phyloP scores from a whole-genome alignment of 2,329 filamentous ascomycete species.

The Metarhizium robertsii region DNA sequence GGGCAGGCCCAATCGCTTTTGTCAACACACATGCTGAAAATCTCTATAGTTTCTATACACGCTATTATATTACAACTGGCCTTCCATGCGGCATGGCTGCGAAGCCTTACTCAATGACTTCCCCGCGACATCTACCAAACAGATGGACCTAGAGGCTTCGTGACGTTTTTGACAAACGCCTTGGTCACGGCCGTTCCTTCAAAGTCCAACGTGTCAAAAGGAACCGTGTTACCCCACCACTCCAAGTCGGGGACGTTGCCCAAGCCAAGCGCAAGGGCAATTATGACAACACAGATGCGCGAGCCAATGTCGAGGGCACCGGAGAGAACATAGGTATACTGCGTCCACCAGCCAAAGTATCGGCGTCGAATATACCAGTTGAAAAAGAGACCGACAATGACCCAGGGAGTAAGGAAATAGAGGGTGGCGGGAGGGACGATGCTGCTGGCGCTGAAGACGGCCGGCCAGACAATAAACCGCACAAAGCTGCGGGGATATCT shows the following conservation, averaged over 20 bases:
- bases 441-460: slow-evolving; percentile 40
- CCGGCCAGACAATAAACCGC: slow-evolving; percentile 42
- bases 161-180: no score
- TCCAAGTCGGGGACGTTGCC: slow-evolving; percentile 32
- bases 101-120: no score
- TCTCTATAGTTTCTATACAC: no score
- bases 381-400: slow-evolving; percentile 44
- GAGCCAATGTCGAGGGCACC: slow-evolving; percentile 51
- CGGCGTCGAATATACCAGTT: slow-evolving; percentile 41
- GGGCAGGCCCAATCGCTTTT: no score
- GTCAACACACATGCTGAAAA: no score
- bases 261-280: slow-evolving; percentile 35
- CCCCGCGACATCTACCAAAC: no score
- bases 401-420: slow-evolving; percentile 45
- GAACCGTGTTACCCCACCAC: slow-evolving; percentile 36
- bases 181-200: no score
- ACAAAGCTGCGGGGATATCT: slow-evolving; percentile 34
- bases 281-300: slow-evolving; percentile 44
- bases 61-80: no score
- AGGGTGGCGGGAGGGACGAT: slow-evolving; percentile 46
- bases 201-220: slow-evolving; percentile 20
- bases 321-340: slow-evolving; percentile 50
- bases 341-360: slow-evolving; percentile 46
- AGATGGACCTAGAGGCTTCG: no score
- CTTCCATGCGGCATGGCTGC: no score